Conservation (phyloP, 2,329 filamentous ascomycete species). For the Fusarium sp. region DNA sequence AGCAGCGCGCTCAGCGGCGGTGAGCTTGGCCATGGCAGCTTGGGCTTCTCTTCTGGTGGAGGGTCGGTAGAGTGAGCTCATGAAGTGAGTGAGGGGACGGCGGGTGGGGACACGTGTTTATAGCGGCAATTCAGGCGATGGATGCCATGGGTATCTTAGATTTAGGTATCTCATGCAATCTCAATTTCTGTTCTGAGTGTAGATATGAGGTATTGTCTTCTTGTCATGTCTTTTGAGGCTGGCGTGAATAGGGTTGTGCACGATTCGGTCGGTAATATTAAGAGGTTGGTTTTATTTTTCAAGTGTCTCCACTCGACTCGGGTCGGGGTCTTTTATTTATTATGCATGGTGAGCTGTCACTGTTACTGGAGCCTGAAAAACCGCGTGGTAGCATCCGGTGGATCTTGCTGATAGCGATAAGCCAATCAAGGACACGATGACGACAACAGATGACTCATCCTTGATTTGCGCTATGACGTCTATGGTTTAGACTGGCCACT, state of each 20-base stretch:
- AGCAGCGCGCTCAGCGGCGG: conserved; percentile 15
- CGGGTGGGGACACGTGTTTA: neutral
- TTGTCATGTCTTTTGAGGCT: neutral
- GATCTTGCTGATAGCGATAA: neutral
- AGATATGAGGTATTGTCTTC: neutral
- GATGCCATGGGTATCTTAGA: neutral
- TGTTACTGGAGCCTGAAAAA: conserved; percentile 1
- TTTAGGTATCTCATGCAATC: neutral
- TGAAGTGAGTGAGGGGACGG: conserved; percentile 1
- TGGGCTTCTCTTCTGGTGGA: conserved; percentile 13
- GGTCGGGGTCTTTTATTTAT: neutral
- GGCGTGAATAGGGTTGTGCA: neutral
- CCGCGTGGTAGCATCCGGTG: neutral
- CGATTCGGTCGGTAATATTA: neutral
- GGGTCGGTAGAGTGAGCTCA: conserved; percentile 26
- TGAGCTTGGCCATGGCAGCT: conserved; percentile 21
- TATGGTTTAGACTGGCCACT: neutral
- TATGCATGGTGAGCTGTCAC: neutral
- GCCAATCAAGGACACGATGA: neutral
- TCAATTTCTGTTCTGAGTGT: neutral
- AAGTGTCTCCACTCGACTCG: neutral
- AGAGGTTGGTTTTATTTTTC: conserved; percentile 4
- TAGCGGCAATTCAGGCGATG: neutral
- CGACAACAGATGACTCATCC: neutral
- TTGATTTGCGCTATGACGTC: neutral